Conservation (phyloP, 106 monocot species). For the Posidonia australis region DNA sequence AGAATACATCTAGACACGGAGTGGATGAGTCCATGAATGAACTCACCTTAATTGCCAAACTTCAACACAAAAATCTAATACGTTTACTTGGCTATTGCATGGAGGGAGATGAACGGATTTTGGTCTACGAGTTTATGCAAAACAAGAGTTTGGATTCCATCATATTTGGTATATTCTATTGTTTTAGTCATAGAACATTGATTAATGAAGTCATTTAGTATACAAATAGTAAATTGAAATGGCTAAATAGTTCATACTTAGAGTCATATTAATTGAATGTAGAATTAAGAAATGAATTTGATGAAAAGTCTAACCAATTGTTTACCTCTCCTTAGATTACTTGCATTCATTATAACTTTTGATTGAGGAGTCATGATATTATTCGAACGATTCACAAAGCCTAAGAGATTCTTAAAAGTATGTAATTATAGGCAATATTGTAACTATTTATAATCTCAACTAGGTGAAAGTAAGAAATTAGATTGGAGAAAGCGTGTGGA, state of each 20-base stretch:
- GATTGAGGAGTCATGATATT: too few species aligned
- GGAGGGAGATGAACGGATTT: slow-evolving; percentile 3
- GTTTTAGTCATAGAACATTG: not conserved
- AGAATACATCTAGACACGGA: not conserved
- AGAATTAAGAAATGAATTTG: too few species aligned
- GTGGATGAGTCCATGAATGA: slow-evolving; percentile 9
- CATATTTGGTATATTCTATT: slow-evolving; percentile 5
- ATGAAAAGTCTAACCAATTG: too few species aligned
- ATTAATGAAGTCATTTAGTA: not conserved
- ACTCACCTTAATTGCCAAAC: slow-evolving; percentile 3
- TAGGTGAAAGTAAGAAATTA: not conserved
- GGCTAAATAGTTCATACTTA: too few species aligned
- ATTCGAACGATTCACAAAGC: too few species aligned
- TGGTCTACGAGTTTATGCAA: slow-evolving; percentile 7
- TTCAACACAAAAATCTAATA: slow-evolving; percentile 12
- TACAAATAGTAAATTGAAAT: too few species aligned
- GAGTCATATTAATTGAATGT: too few species aligned
- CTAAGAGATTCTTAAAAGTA: too few species aligned
- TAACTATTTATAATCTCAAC: too few species aligned
- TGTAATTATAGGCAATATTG: too few species aligned
- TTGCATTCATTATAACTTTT: too few species aligned
- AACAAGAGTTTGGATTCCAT: slow-evolving; percentile 4
- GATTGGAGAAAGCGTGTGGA: not conserved
- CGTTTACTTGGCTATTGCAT: slow-evolving; percentile 4
- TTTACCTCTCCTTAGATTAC: too few species aligned